phyloP scores from a whole-genome alignment of 1,284 basidiomycete species.

The Ustilago hordei region DNA sequence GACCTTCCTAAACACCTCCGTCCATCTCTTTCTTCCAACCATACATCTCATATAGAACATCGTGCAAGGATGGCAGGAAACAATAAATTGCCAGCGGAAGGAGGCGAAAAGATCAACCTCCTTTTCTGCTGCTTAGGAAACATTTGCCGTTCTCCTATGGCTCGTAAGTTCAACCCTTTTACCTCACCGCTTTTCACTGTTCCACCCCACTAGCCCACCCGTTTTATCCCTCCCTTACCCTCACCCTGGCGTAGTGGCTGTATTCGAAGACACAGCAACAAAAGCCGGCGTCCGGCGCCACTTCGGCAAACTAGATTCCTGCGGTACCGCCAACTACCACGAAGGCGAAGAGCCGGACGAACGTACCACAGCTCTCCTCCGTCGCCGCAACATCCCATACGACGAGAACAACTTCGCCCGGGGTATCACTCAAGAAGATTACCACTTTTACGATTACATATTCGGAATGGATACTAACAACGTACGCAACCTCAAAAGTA shows the following conservation, averaged over 20 bases:
- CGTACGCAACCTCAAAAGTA: constrained; percentile 68
- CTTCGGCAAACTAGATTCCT: constrained; percentile 62
- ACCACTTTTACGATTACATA: constrained; percentile 71
- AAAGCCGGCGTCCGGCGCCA: constrained; percentile 38
- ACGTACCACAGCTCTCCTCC: constrained; percentile 70
- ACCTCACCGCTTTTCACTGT: background rate
- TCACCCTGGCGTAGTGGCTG: constrained; percentile 35
- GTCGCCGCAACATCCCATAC: constrained; percentile 70
- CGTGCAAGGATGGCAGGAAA: constrained; percentile 11
- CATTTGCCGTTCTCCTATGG: constrained; percentile 66
- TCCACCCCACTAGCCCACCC: no score
- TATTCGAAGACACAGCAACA: constrained; percentile 54
- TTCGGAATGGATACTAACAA: constrained; percentile 72
- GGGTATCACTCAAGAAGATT: constrained; percentile 69
- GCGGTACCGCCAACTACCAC: constrained; percentile 64
- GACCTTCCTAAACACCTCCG: no score
- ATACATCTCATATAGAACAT: background rate
- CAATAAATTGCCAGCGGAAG: background rate
- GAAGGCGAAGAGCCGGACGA: constrained; percentile 64
- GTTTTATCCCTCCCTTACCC: background rate
- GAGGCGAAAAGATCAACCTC: constrained; percentile 53
- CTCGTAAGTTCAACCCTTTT: constrained; percentile 20
- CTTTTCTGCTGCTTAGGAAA: constrained; percentile 67
- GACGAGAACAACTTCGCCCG: constrained; percentile 67
- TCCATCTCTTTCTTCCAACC: no score